Percentiles rank a stretch among this genome's conserved stretches.
phyloP scores from a whole-genome alignment of 2,329 filamentous ascomycete species.

The Claviceps fusiformis region DNA sequence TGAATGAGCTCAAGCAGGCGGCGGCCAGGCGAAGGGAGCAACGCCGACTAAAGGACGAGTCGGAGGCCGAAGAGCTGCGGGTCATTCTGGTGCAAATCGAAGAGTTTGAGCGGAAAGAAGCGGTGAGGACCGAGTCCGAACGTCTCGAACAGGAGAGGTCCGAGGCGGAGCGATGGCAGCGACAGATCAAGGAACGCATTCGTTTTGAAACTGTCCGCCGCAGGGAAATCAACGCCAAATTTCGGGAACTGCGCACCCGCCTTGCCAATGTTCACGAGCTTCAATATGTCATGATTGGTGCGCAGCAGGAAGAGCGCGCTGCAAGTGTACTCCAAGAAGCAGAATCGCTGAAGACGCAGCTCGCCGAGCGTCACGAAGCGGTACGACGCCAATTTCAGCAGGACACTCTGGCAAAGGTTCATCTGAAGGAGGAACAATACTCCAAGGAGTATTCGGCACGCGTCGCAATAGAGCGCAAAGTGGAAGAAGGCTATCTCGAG shows the following conservation, averaged over 20 bases:
- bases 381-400: conserved; percentile 18
- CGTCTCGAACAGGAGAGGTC: conserved; percentile 23
- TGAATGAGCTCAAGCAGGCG: conserved; percentile 24
- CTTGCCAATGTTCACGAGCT: conserved; percentile 28
- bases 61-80: conserved; percentile 21
- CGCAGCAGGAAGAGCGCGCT: conserved; percentile 24
- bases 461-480: conserved; percentile 24
- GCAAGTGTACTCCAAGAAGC: conserved; percentile 13
- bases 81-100: conserved; percentile 32
- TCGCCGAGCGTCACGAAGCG: conserved; percentile 19
- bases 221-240: conserved; percentile 24
- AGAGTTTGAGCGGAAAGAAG: conserved; percentile 34
- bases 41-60: conserved; percentile 19
- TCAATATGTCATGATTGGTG: conserved; percentile 25
- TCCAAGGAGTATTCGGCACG: conserved; percentile 28
- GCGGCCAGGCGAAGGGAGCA: conserved; percentile 22
- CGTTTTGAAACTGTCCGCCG: conserved; percentile 27
- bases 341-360: conserved; percentile 14
- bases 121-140: conserved; percentile 24
- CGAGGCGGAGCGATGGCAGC: conserved; percentile 23
- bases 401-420: conserved; percentile 16
- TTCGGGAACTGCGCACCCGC: conserved; percentile 19
- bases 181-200: conserved; percentile 24
- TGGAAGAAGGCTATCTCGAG: conserved; percentile 30
- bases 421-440: conserved; percentile 21